Evolutionary conservation across 1,284 basidiomycete genomes (phyloP), one percentile per base, ranked within the genome.

Genomic region (Inonotus hispidus): DNA sequence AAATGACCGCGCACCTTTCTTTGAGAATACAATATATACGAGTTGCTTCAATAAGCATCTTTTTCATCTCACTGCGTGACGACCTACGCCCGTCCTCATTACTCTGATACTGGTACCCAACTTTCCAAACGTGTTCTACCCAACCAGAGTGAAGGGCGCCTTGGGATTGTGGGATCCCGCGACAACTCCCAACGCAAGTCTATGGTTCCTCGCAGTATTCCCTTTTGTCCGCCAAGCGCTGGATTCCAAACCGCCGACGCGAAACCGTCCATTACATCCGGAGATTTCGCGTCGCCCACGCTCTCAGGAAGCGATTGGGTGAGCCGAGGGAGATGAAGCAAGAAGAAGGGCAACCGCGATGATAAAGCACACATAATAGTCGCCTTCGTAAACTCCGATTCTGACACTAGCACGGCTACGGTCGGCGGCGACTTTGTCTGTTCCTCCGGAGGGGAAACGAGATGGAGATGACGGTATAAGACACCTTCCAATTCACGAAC

Each of bases 401-500:
- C 80, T 0, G 91, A 93, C 38, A 93, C 74, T 59, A 94, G 79
- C 6, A 94, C 70, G 0, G 88, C 90, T 16, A 93, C 79, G 5
- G 82, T 64, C 70, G n/a, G 82, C 75, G 66, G 66, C 59, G 54
- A 21, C 67, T 25, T 47, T 3, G 56, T 66, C 53, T 46, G 66
- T 64, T 23, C 27, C 21, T 58, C 55, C 50, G 21, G 14, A 25
- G 49, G 13, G 14, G 58, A 10, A 16, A 29, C n/a, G 63, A 32
- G 49, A 23, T 47, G 14, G 13, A 66, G 29, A 59, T 79, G 75
- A 11, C 80, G 79, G 67, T 81, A 79, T 62, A 90, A 73, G 16
- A 93, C 91, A 16, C 93, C 93, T 71, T 96, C 93, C 73, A 96
- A 79, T 72, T 97, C 93, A 45, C 94, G 83, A 1, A 96, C 82